phyloP scores from a whole-genome alignment of 75 land plant species.

The Pinus taeda region DNA sequence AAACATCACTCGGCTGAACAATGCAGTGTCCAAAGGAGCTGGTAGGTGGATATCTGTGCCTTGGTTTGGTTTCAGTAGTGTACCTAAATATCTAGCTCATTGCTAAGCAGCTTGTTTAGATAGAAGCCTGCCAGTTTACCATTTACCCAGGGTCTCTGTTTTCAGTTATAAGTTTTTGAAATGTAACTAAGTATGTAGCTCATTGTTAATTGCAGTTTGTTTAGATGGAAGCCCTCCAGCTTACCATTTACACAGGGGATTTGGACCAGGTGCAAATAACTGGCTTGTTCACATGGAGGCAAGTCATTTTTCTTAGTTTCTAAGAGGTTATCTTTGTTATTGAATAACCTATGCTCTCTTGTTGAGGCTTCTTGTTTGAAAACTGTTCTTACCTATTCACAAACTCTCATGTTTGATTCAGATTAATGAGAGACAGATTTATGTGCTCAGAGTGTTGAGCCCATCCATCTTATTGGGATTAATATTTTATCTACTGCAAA shows the following conservation, averaged over 20 bases:
- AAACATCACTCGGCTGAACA: not conserved
- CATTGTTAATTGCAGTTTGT: not conserved
- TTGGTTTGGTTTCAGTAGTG: not conserved
- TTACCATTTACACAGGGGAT: slow-evolving; percentile 66
- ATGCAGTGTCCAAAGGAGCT: not conserved
- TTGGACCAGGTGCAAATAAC: slow-evolving; percentile 64
- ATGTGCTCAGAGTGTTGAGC: no score
- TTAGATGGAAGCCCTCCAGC: slow-evolving; percentile 25
- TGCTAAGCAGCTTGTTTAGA: not conserved
- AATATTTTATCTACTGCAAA: not conserved
- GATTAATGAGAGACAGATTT: not conserved
- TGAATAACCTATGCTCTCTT: not conserved
- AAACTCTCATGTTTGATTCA: not conserved
- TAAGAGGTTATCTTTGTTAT: no score
- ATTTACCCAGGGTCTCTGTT: slow-evolving; percentile 30
- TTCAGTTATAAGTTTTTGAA: not conserved
- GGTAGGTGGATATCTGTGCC: not conserved
- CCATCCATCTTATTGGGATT: not conserved
- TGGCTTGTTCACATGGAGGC: slow-evolving; percentile 89
- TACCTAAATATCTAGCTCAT: not conserved
- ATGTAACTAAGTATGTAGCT: not conserved
- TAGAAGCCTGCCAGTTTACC: slow-evolving; percentile 45
- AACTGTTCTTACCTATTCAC: not conserved
- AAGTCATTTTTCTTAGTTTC: not conserved
- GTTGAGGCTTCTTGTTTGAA: not conserved